Percentiles rank a stretch among this genome's conserved stretches.
Conservation (phyloP, 768 basidiomycete species). For the Lentinula sp. region DNA sequence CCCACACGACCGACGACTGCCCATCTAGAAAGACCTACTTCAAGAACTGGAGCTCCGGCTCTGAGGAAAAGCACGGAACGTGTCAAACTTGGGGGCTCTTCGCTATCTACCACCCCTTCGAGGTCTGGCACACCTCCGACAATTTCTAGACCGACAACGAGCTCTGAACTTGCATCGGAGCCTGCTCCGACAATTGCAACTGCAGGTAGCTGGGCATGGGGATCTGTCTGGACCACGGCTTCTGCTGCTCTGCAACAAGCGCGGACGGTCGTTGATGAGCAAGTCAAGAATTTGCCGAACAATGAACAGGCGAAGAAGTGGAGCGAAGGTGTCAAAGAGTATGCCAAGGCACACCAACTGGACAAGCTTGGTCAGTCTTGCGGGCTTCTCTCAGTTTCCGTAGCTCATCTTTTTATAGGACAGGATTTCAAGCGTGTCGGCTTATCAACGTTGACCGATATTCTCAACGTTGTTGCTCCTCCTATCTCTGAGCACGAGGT, state of each 20-base stretch:
- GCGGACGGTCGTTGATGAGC: slow-evolving; percentile 83
- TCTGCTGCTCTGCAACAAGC: slow-evolving; percentile 86
- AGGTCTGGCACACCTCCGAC: slow-evolving; percentile 19
- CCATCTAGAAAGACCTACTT: slow-evolving; percentile 49
- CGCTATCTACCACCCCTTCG: slow-evolving; percentile 19
- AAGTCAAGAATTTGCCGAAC: slow-evolving; percentile 81
- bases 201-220: slow-evolving; percentile 71
- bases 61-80: slow-evolving; percentile 74
- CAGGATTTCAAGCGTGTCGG: slow-evolving; percentile 88
- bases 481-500: slow-evolving; percentile 99
- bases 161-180: slow-evolving; percentile 10
- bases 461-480: slow-evolving; percentile 94
- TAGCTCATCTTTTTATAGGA: slow-evolving; percentile 36
- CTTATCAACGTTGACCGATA: slow-evolving; percentile 82
- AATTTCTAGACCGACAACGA: slow-evolving; percentile 16
- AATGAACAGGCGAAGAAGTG: slow-evolving; percentile 87
- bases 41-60: slow-evolving; percentile 65
- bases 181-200: slow-evolving; percentile 7
- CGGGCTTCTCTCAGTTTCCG: background rate
- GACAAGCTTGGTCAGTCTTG: slow-evolving; percentile 73
- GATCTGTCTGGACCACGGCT: slow-evolving; percentile 84
- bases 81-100: slow-evolving; percentile 55
- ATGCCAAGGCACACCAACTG: slow-evolving; percentile 84
- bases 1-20: slow-evolving; percentile 55
- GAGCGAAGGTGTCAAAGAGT: slow-evolving; percentile 80